Evolutionary conservation across 495 filamentous ascomycete genomes (phyloP), one percentile per base, ranked within the genome.

Genomic region (Aspergillus cavernicola): DNA sequence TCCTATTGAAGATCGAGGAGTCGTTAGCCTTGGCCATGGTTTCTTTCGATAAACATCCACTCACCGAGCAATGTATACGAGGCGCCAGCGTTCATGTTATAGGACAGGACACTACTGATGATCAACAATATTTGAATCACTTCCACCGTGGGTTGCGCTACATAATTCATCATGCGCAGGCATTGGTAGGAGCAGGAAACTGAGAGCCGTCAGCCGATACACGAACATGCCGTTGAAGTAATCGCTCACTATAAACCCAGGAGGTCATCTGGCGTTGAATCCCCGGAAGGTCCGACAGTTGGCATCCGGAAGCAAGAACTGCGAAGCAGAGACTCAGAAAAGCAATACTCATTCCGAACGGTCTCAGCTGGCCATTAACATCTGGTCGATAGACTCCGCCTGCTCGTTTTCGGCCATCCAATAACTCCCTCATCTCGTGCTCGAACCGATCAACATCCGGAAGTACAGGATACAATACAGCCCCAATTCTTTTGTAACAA

Each of bases 401-500:
- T 61, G 63, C 75, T 70, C 64, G 31, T 46, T 78, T 79, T 44
- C 88, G 76, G 52, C 85, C 81, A 50, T 84, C 80, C 13, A 92
- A 74, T 57, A 92, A 85, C 11, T 75, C 74, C 59, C 82, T 79
- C 28, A 90, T 70, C 43, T 83, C 80, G 3, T 75, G 74, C 63
- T 90, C 86, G 15, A 92, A 73, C 24, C 76, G 72, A 33, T 82
- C 77, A 22, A 88, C 73, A 61, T 92, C 85, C 28, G 84, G 78
- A 29, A 95, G 77, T 13, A 89, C 88, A 4, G 88, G 86, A 77
- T 88, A 95, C 56, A 92, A 82, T 9, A 88, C 85, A 32, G 87
- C 82, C 5, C 87, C 82, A 11, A 88, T 87, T 55, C 90, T 85
- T 66, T 80, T 84, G 71, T 92, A 95, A 31, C 79, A 84, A 26